Conservation (phyloP, 106 monocot species). For the Apostasia shenzhenica region DNA sequence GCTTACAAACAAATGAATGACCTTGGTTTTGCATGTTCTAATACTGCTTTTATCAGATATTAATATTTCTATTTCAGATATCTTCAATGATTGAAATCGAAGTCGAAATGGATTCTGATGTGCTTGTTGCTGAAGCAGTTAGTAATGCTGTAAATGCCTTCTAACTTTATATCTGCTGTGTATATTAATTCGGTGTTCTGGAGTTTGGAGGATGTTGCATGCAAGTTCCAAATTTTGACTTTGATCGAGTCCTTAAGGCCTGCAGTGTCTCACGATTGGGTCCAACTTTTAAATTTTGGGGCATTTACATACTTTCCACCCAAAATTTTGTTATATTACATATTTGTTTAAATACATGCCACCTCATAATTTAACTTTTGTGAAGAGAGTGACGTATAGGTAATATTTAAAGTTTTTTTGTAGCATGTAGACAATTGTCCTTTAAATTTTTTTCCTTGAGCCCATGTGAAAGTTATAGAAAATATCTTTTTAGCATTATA, state of each 20-base stretch:
- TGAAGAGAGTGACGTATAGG: too few relatives aligned
- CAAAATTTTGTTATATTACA: too few relatives aligned
- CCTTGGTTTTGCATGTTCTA: background rate
- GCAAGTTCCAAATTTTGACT: too few relatives aligned
- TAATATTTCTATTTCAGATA: conserved; percentile 33
- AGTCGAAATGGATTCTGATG: conserved; percentile 96
- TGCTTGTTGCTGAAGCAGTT: conserved; percentile 84
- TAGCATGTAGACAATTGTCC: too few relatives aligned
- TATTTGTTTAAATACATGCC: too few relatives aligned
- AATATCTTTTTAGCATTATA: too few relatives aligned
- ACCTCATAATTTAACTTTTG: too few relatives aligned
- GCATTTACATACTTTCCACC: background rate
- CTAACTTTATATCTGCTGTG: background rate
- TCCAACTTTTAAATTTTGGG: background rate
- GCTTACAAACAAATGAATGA: conserved; percentile 3
- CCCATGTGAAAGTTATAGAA: too few relatives aligned
- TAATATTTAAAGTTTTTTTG: too few relatives aligned
- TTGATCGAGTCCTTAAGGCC: too few relatives aligned
- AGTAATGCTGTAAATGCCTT: conserved; percentile 56
- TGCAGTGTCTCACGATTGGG: too few relatives aligned
- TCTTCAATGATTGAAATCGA: conserved; percentile 99
- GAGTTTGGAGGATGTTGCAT: background rate
- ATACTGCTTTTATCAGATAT: background rate
- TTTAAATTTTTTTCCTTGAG: too few relatives aligned
- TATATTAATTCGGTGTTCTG: background rate